phyloP scores from a whole-genome alignment of 371 early-diverging fungal species.

The Capillidium heterosporum region DNA sequence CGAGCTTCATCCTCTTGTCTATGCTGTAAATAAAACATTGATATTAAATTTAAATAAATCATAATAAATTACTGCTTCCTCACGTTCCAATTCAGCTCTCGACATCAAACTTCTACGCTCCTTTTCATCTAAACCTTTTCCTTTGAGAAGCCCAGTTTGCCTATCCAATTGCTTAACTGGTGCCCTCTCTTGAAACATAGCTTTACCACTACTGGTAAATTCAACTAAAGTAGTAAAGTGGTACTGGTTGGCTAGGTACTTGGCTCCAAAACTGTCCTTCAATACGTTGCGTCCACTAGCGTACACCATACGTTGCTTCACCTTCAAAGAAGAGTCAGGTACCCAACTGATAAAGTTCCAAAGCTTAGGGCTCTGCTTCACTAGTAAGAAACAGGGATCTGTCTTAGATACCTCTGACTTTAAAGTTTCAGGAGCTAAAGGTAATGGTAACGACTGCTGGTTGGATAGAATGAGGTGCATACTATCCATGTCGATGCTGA shows the following conservation, averaged over 20 bases:
- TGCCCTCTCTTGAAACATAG: background rate
- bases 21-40: background rate
- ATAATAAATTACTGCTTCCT: conserved; percentile 2
- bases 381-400: background rate
- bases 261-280: background rate
- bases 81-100: background rate
- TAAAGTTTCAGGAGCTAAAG: no score
- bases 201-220: background rate
- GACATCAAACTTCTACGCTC: background rate
- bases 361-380: background rate
- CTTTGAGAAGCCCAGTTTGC: background rate
- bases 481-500: no score
- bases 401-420: no score
- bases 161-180: background rate
- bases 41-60: background rate
- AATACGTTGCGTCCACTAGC: background rate
- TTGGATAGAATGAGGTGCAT: no score
- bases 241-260: background rate
- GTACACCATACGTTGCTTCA: background rate
- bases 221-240: background rate
- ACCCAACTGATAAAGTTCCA: background rate
- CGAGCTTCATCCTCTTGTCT: background rate
- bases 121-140: background rate
- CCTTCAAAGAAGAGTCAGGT: background rate
- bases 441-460: no score